Evolutionary conservation across 208 protist genomes (phyloP).

Genomic region (Crithidia brevicula): DNA sequence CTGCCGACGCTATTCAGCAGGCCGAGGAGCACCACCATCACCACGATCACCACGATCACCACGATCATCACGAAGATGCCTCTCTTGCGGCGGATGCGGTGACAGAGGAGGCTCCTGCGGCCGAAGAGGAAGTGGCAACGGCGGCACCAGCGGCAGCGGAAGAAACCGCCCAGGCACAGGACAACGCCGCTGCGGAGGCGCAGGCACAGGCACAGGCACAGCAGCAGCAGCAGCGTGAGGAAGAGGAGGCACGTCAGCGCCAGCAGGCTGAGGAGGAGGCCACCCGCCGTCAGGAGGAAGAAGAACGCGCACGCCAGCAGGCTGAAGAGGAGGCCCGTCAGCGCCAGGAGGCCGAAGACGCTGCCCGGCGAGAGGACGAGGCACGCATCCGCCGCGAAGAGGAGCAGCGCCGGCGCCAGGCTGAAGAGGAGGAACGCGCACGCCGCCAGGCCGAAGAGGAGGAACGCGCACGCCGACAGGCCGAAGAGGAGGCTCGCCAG

Average conservation of each 20-base stretch:
- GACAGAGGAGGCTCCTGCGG: not conserved
- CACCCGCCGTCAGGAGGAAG: not conserved
- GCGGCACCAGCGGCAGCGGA: not conserved
- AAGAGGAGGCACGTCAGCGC: not conserved
- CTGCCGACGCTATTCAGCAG: not conserved
- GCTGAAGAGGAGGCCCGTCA: not conserved
- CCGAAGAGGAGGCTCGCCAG: conserved; percentile 4
- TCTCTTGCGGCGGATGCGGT: not conserved
- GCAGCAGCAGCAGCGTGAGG: not conserved
- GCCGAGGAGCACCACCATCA: not conserved
- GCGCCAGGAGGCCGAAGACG: not conserved
- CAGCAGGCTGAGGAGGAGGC: not conserved
- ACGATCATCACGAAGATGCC: too few relatives aligned
- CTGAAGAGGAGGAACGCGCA: conserved; percentile 11
- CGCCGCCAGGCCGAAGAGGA: not conserved
- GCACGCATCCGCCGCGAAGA: conserved; percentile 15
- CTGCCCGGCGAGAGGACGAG: not conserved
- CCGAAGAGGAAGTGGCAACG: not conserved
- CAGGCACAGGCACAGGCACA: not conserved
- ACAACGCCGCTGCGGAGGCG: not conserved
- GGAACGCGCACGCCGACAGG: conserved; percentile 1
- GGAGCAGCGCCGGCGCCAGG: conserved; percentile 9
- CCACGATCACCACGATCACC: too few relatives aligned
- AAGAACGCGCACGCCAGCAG: not conserved
- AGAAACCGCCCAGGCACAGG: not conserved